Evolutionary conservation across 306 rosid genomes (phyloP), one percentile per base, ranked within the genome.

Genomic region (Medicago ruthenica): DNA sequence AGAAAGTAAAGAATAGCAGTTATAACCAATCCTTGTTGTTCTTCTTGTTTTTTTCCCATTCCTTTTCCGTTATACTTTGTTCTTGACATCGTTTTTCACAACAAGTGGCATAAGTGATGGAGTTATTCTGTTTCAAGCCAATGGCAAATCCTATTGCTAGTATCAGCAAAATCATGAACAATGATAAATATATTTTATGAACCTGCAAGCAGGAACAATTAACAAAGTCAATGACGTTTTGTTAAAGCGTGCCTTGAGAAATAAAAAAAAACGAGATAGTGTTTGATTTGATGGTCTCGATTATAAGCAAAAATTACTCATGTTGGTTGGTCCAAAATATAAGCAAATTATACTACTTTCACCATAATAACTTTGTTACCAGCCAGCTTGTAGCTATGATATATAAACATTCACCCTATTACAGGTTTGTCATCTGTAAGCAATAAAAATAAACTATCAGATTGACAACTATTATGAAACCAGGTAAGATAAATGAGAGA

Each of bases 391-490:
- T 50, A 50, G 55, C 55, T 47, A 47, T 13, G n/a, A 8, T 40
- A 14, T 17, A n/a, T 18, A 18, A 53, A 17, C 63, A 10, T 10
- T 20, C 15, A 21, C 3, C 4, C 31, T 2, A 58, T 24, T 58
- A 86, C 86, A 24, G 98, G 98, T 81, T 89, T 91, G 82, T 94
- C 96, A 91, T 94, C 98, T 91, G 85, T 44, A 27, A 70, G 66
- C 45, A 74, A 67, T 27, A 59, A 74, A 77, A 31, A 58, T 40
- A 53, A 70, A 44, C 44, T 12, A 9, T 72, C 50, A 55, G 41
- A 68, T 63, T 61, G 58, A 24, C 65, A n/a, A 62, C 51, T 17
- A 7, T 39, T 16, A 4, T 9, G 48, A 27, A 24, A 17, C 11
- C 42, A 21, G 4, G n/a, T 50, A 50, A 50, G 18, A 24, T 21